Evolutionary conservation across 164 flowering plant genomes (phyloP).

Genomic region (Dillenia suffruticosa): DNA sequence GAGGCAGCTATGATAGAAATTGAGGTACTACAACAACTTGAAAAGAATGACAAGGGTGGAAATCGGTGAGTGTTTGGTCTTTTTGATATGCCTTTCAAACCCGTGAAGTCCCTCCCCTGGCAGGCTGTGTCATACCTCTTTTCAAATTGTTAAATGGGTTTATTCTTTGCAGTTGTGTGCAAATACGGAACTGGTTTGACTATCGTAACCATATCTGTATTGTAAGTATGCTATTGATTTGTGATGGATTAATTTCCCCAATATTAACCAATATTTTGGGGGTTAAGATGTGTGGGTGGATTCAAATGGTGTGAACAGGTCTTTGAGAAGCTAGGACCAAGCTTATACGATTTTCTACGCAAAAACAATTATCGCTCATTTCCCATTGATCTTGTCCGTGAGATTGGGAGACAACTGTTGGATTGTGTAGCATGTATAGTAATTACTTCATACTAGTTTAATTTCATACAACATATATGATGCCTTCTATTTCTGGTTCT

Average conservation of each 20-base stretch:
- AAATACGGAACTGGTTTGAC: slow-evolving; percentile 99
- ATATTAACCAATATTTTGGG: slow-evolving; percentile 37
- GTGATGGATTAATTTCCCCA: slow-evolving; percentile 72
- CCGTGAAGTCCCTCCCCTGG: background rate
- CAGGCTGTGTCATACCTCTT: slow-evolving; percentile 13
- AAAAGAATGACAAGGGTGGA: slow-evolving; percentile 74
- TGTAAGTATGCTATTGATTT: slow-evolving; percentile 85
- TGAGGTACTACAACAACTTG: slow-evolving; percentile 84
- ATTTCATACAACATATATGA: too few species aligned
- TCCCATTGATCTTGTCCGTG: slow-evolving; percentile 99
- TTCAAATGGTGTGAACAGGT: slow-evolving; percentile 95
- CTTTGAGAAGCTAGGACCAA: slow-evolving; percentile 99
- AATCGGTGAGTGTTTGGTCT: slow-evolving; percentile 54
- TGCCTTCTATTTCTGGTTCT: too few species aligned
- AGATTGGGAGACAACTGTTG: slow-evolving; percentile 98
- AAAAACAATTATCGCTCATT: slow-evolving; percentile 99
- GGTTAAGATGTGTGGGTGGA: slow-evolving; percentile 67
- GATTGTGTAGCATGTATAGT: slow-evolving; percentile 99
- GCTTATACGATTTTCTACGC: slow-evolving; percentile 99
- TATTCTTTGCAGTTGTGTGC: slow-evolving; percentile 99
- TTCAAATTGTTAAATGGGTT: slow-evolving; percentile 54
- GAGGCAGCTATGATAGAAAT: slow-evolving; percentile 98
- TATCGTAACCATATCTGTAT: slow-evolving; percentile 99
- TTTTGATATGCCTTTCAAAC: background rate
- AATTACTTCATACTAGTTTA: slow-evolving; percentile 21